Evolutionary conservation across 345 rosid genomes (phyloP).

Genomic region (Moricandia moricandioides): DNA sequence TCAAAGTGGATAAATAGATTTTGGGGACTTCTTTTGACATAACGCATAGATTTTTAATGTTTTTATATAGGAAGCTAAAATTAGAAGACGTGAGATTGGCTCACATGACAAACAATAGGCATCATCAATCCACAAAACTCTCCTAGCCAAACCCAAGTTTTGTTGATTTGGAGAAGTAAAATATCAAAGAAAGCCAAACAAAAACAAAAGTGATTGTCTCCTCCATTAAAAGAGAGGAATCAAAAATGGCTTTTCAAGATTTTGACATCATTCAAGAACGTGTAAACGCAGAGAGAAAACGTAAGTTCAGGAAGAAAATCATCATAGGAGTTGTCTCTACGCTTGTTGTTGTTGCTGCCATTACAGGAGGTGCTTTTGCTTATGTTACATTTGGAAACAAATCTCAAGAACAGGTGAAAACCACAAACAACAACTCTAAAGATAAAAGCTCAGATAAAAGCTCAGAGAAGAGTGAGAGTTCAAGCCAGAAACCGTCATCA

Average conservation of each 20-base stretch:
- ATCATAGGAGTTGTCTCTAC: slow-evolving; percentile 37
- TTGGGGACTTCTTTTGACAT: not conserved
- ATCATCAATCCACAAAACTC: slow-evolving; percentile 47
- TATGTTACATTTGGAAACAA: slow-evolving; percentile 35
- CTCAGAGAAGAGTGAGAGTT: not conserved
- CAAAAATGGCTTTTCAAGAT: slow-evolving; percentile 79
- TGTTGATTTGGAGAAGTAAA: not conserved
- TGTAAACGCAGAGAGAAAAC: slow-evolving; percentile 54
- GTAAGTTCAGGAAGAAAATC: slow-evolving; percentile 48
- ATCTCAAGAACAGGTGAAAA: slow-evolving; percentile 18
- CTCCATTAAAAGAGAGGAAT: slow-evolving; percentile 24
- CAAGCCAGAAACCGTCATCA: slow-evolving; percentile 18
- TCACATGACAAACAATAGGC: slow-evolving; percentile 22
- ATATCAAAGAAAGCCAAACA: not conserved
- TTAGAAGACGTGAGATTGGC: slow-evolving; percentile 20
- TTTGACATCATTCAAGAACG: slow-evolving; percentile 72
- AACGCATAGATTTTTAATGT: not conserved
- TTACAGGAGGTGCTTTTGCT: slow-evolving; percentile 41
- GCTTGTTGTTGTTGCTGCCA: slow-evolving; percentile 42
- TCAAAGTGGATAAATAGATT: not conserved
- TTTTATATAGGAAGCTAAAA: slow-evolving; percentile 17
- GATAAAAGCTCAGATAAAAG: not conserved
- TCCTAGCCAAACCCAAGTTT: slow-evolving; percentile 51
- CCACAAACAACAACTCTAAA: slow-evolving; percentile 17
- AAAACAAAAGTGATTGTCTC: not conserved